Evolutionary conservation across 139 green algal genomes (phyloP), one percentile per base, ranked within the genome.

Genomic region (Nannochloris sp.): DNA sequence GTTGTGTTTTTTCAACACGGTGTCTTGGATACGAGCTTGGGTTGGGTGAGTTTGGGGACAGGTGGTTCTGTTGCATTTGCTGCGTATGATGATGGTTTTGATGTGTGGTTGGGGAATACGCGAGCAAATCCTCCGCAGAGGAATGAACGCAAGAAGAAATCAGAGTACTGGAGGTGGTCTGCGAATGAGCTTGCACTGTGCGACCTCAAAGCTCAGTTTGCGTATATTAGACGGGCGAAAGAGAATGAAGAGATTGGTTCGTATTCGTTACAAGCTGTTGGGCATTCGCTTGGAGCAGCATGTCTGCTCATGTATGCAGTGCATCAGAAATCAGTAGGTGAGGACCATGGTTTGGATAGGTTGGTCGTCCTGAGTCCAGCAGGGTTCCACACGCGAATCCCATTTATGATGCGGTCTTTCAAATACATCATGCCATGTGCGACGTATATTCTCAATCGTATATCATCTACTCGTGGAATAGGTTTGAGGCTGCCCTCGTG

Each of bases 21-120:
- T 28, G 76, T 98, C 23, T 72, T 97, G 65, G 92, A 98, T 81
- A 96, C 87, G 29, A 81, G 74, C 31, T 73, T 98, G 61, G 84
- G 84, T 11, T 98, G 89, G 84, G 86, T 97, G 29, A 75, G 70
- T 56, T 28, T 26, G 17, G 63, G 63, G 14, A 31, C 16, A n/a
- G 50, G 29, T 51, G 63, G 63, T 1, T 88, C 77, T 20, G 75
- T 88, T 48, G 90, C 90, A 1, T 96, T 97, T 82, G 84, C 83
- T 3, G 91, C 91, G 10, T 96, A 80, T 63, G 89, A 96, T 58
- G 71, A 79, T 6, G 92, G 92, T 53, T 89, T 88, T 67, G 92
- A 98, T 59, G 90, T 97, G 20, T 98, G 88, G 46, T 79, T 98
- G 67, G 90, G 75, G 62, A 96, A 91, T 79, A 84, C 83, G 9